phyloP scores from a whole-genome alignment of 768 basidiomycete genomes.

The Amanita polypyramis region DNA sequence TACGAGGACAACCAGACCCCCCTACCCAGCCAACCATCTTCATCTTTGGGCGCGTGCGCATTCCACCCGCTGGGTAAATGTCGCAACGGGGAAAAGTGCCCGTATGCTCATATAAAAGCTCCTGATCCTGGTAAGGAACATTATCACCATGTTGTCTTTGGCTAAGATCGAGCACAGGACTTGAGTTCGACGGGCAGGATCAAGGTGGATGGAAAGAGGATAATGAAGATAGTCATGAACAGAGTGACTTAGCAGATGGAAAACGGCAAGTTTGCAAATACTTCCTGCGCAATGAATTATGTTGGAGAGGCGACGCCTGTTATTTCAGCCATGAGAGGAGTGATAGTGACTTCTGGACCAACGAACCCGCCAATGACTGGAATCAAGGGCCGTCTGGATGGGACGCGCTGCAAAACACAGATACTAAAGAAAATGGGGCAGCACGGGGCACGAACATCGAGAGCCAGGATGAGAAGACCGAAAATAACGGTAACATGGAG shows the following conservation, averaged over 20 bases:
- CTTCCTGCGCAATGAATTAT: conserved; percentile 14
- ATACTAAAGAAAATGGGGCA: background rate
- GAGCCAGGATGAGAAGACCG: background rate
- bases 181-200: background rate
- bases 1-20: background rate
- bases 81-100: conserved; percentile 26
- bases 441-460: background rate
- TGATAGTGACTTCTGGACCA: background rate
- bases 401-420: background rate
- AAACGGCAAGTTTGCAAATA: conserved; percentile 14
- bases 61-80: conserved; percentile 29
- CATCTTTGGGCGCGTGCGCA: conserved; percentile 16
- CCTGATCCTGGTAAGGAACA: conserved; percentile 3
- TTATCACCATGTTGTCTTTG: background rate
- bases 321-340: conserved; percentile 14
- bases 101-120: conserved; percentile 21
- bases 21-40: conserved; percentile 5
- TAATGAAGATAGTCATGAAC: background rate
- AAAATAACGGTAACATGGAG: background rate
- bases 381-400: background rate
- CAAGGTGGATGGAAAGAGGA: conserved; percentile 7
- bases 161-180: background rate
- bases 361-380: background rate
- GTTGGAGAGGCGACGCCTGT: conserved; percentile 14
- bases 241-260: background rate